Evolutionary conservation across 371 early-diverging fungal genomes (phyloP).

Genomic region (Apophysomyces ossiformis): DNA sequence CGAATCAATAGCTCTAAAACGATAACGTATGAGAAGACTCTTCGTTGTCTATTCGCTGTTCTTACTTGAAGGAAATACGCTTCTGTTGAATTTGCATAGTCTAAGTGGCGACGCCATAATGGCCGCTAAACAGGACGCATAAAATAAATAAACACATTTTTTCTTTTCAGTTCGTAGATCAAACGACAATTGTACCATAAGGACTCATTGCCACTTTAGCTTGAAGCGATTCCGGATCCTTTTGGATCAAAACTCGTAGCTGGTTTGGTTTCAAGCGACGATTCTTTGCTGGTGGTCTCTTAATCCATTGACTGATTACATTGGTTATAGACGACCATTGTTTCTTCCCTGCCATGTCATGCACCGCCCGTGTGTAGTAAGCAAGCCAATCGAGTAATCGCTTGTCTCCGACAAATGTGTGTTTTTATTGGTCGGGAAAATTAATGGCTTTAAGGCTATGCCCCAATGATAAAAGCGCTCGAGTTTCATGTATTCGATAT

Average conservation of each 20-base stretch:
- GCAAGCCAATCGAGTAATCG: not conserved
- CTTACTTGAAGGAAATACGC: slow-evolving; percentile 1
- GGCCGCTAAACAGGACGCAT: not conserved
- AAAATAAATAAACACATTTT: too few species aligned
- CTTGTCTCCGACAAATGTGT: not conserved
- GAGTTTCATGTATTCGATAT: too few species aligned
- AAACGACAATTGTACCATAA: not conserved
- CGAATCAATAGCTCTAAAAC: not conserved
- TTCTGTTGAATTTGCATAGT: slow-evolving; percentile 3
- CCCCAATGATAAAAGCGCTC: too few species aligned
- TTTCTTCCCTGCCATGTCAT: not conserved
- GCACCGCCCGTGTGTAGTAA: too few species aligned
- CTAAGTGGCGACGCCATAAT: slow-evolving; percentile 15
- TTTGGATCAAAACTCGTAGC: not conserved
- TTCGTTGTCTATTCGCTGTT: too few species aligned
- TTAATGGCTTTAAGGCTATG: too few species aligned
- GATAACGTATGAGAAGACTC: too few species aligned
- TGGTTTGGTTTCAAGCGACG: not conserved
- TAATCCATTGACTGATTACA: not conserved
- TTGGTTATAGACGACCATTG: not conserved
- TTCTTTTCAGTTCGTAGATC: not conserved
- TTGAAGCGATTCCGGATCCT: slow-evolving; percentile 5
- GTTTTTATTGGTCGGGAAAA: too few species aligned
- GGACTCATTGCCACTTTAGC: slow-evolving; percentile 8
- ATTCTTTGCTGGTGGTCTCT: not conserved